Evolutionary conservation across 441 rosid genomes (phyloP), one percentile per base, ranked within the genome.

Genomic region (Populus hybrid): DNA sequence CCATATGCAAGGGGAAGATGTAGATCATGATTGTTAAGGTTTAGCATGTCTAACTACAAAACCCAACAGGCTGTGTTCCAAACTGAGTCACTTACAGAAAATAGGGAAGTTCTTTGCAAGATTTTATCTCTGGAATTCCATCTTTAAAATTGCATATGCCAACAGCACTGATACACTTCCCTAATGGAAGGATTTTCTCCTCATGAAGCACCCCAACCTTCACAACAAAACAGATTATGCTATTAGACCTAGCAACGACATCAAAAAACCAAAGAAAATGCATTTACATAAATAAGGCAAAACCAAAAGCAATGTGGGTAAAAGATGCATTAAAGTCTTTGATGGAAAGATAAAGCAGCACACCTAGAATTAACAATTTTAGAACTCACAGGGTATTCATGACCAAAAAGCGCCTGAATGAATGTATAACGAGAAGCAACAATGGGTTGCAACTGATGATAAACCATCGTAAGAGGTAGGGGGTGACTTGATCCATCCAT

Each of bases 121-220:
- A 88, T 79, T 85, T 88, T 82, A 93, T 90, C 88, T 92, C 93
- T 42, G 88, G 92, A 75, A 85, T 84, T 82, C 95, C 98, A 79
- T 87, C 83, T 70, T 78, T 87, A 63, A 81, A 83, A 78, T 79
- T 71, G 75, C 88, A 90, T 61, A 88, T 77, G 21, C 99, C 99
- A 81, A 91, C 88, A 64, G 89, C 97, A 78, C 82, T 91, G 21
- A 92, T 79, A 34, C 86, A 88, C 84, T 89, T 90, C 74, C 96
- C 94, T 71, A 92, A 64, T 23, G 96, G 95, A 80, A 95, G 93
- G 74, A 95, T 89, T 87, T 91, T 93, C 89, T 95, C 98, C 79
- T 92, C 96, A 81, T 93, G 92, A 67, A 95, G 96, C 78, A 93
- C 79, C 50, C 95, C 98, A 80, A 93, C 95, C 99, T 95, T 77